phyloP scores from a whole-genome alignment of 108 stramenopile genomes.

The Heterococcus sp. region DNA sequence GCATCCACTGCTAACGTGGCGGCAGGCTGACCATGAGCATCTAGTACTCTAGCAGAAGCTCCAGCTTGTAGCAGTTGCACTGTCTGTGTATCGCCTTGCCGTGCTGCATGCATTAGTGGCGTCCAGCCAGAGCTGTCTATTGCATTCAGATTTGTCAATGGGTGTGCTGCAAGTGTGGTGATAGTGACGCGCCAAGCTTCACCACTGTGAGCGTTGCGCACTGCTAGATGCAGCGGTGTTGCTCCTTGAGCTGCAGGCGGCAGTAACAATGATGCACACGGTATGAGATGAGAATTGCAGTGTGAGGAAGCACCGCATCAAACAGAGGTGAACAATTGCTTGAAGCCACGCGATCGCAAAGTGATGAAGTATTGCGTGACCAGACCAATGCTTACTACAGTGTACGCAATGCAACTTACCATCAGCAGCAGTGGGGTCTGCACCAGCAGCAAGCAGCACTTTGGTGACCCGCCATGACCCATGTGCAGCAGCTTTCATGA shows the following conservation, averaged over 20 bases:
- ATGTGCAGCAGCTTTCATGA: constrained; percentile 10
- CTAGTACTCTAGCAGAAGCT: neutral
- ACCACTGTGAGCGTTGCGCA: neutral
- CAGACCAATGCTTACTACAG: too few relatives aligned
- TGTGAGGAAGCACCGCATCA: too few relatives aligned
- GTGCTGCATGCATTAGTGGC: neutral
- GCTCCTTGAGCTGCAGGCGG: neutral
- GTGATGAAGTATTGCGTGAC: too few relatives aligned
- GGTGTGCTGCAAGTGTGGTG: neutral
- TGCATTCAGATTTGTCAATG: too few relatives aligned
- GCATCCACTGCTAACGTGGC: neutral
- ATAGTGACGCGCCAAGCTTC: neutral
- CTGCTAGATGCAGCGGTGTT: neutral
- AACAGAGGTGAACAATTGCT: too few relatives aligned
- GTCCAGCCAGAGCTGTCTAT: neutral
- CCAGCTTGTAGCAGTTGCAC: neutral
- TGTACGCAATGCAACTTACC: neutral
- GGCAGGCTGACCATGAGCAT: neutral
- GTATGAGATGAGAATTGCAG: too few relatives aligned
- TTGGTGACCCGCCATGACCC: neutral
- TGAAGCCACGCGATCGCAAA: too few relatives aligned
- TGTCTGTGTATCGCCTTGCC: neutral
- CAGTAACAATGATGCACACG: neutral
- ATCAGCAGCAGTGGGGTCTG: neutral
- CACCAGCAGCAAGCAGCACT: constrained; percentile 1